A percentile compares a stretch with the other conserved stretches of the same genome.
phyloP scores from a whole-genome alignment of 768 basidiomycete genomes.

The Antrodiella citrinella region DNA sequence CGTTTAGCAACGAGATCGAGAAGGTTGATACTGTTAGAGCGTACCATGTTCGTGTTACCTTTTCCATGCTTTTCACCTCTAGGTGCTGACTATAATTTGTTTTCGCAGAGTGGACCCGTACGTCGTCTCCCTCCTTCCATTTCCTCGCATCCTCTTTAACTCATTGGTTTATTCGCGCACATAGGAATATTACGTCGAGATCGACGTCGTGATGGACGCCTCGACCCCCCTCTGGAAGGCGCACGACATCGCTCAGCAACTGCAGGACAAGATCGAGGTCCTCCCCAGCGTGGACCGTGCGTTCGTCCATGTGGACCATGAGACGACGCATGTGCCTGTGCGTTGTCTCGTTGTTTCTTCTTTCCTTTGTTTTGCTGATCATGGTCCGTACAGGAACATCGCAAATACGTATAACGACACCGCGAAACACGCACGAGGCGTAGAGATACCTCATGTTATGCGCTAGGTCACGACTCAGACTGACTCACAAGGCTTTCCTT shows the following conservation, averaged over 20 bases:
- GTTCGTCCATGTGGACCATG: constrained; percentile 94
- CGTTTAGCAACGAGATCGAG: constrained; percentile 80
- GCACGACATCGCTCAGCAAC: constrained; percentile 74
- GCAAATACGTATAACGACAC: constrained; percentile 24
- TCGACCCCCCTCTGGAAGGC: constrained; percentile 86
- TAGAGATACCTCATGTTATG: no score
- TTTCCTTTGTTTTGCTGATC: no score
- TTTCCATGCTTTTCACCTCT: background rate
- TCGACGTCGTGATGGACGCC: constrained; percentile 90
- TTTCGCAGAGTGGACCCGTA: constrained; percentile 65
- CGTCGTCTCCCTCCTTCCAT: constrained; percentile 16
- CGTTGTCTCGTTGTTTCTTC: constrained; percentile 12
- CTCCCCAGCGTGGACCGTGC: constrained; percentile 88
- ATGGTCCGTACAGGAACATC: constrained; percentile 30
- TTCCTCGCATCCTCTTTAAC: background rate
- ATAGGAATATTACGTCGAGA: constrained; percentile 87
- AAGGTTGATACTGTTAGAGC: constrained; percentile 89
- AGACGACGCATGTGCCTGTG: constrained; percentile 73
- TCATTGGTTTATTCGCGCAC: constrained; percentile 5
- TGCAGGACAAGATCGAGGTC: constrained; percentile 85
- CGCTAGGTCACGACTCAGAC: no score
- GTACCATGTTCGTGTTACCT: constrained; percentile 62
- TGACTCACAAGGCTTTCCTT: no score
- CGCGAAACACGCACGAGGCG: no score
- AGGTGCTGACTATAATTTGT: constrained; percentile 6